Conservation (phyloP, 805 yeast species). For the Yamadazyma scolyti region DNA sequence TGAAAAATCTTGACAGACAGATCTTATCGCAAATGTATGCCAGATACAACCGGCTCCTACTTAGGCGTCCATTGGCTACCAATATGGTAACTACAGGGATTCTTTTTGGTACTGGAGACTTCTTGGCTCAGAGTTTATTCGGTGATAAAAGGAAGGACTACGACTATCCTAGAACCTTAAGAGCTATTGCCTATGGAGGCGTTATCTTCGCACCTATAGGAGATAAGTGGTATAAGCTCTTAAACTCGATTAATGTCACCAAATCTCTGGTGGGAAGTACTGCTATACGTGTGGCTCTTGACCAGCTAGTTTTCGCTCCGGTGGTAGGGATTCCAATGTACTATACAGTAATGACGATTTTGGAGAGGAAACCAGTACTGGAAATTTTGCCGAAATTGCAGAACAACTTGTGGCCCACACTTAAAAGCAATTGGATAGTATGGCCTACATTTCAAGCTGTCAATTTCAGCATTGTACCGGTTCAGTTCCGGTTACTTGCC, state of each 20-base stretch:
- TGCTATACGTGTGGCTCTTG: constrained; percentile 52
- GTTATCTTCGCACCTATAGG: constrained; percentile 74
- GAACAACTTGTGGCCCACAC: constrained; percentile 61
- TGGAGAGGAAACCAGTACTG: constrained; percentile 48
- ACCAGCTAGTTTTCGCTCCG: constrained; percentile 79
- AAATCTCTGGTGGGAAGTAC: constrained; percentile 14
- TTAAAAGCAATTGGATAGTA: constrained; percentile 72
- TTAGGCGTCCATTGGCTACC: constrained; percentile 39
- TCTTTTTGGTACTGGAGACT: constrained; percentile 73
- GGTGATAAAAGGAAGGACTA: constrained; percentile 19
- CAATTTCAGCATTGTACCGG: constrained; percentile 76
- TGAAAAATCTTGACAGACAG: too few species aligned
- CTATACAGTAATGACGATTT: constrained; percentile 58
- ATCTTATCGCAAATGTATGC: too few species aligned
- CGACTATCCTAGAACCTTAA: constrained; percentile 52
- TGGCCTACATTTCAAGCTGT: constrained; percentile 88
- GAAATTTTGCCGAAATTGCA: constrained; percentile 41
- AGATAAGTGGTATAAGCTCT: constrained; percentile 60
- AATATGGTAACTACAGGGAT: constrained; percentile 49
- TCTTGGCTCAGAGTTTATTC: constrained; percentile 60
- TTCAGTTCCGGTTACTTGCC: constrained; percentile 59
- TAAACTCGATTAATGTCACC: constrained; percentile 31
- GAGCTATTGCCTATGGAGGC: constrained; percentile 72
- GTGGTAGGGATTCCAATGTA: constrained; percentile 67
- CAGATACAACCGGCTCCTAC: constrained; percentile 20